These are phyloP conservation scores for Sclerotinia spermophila DNA, from an alignment of 2,329 filamentous ascomycete species.

Conservation along the genomic window DNA sequence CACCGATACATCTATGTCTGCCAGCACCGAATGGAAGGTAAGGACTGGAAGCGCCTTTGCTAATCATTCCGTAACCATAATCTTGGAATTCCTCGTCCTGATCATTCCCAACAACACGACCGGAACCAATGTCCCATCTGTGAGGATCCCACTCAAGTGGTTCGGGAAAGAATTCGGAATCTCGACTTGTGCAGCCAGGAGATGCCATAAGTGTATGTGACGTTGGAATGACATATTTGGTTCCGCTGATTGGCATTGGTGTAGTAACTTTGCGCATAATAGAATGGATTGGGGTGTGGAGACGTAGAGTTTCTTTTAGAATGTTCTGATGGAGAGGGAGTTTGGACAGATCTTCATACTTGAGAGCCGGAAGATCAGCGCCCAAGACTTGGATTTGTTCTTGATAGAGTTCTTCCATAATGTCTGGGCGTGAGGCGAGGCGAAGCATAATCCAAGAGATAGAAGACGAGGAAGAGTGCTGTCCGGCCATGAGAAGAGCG, in stretches of 20 bases:
- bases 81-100: conserved; percentile 74
- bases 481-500: conserved; percentile 84
- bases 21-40: conserved; percentile 95
- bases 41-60: conserved; percentile 83
- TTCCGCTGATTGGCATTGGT: conserved; percentile 79
- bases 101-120: conserved; percentile 50
- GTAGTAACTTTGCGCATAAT: conserved; percentile 91
- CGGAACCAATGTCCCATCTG: conserved; percentile 72
- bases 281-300: conserved; percentile 91
- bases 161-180: conserved; percentile 74
- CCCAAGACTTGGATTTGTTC: conserved; percentile 77
- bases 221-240: conserved; percentile 76
- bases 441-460: conserved; percentile 81
- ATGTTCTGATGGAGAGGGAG: conserved; percentile 79
- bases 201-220: conserved; percentile 79
- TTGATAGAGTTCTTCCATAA: conserved; percentile 75
- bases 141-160: conserved; percentile 84
- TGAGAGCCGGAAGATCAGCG: conserved; percentile 67
- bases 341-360: conserved; percentile 73
- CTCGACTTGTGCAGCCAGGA: conserved; percentile 74
- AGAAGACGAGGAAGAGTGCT: conserved; percentile 83
- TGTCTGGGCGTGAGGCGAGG: conserved; percentile 71
- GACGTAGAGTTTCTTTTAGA: conserved; percentile 85
- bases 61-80: conserved; percentile 90
- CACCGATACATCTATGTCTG: conserved; percentile 89